Evolutionary conservation across 75 land plant genomes (phyloP), one percentile per base, ranked within the genome.

Genomic region (Picea glauca): DNA sequence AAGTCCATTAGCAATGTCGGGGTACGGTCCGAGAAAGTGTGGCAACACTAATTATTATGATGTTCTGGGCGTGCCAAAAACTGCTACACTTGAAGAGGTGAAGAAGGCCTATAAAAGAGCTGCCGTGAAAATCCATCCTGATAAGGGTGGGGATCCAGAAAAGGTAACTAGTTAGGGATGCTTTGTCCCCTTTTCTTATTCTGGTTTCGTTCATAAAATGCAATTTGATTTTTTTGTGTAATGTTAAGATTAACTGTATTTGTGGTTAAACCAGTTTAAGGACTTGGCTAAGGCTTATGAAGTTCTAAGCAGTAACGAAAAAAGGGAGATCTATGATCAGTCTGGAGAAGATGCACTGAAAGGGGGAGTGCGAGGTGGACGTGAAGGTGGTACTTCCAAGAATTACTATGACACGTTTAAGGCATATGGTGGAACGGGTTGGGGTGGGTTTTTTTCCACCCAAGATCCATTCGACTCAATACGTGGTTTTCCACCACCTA

Each of bases 71-170:
- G 96, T 94, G 35, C 74, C 88, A 0, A 94, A 94, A 78, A 90
- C 15, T 79, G 89, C 93, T 4, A 62, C 81, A 35, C 81, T 79
- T 32, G 96, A 92, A 77, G 96, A 94, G 61, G 83, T 92, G 35
- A 93, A 93, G 92, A 93, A 88, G 79, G 94, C 96, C 13, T 93
- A 92, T 62, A 82, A 67, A 75, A 93, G 90, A 67, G 88, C 90
- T 64, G 94, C 96, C 50, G 92, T 93, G 13, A 93, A 93, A 83
- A 93, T 92, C 57, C 96, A 93, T 76, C 96, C 96, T n/a, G 96
- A 93, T 77, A 93, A 93, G 78, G 96, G 96, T 21, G 96, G 96
- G 3, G 96, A 94, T 77, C 96, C 96, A 1, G 96, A 94, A 83
- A 94, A 94, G 93, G 96, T 93, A 26, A 26, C 26, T 30, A 35